Conservation (phyloP, 1,284 basidiomycete genomes). For the Ustilago shanxiensis region DNA sequence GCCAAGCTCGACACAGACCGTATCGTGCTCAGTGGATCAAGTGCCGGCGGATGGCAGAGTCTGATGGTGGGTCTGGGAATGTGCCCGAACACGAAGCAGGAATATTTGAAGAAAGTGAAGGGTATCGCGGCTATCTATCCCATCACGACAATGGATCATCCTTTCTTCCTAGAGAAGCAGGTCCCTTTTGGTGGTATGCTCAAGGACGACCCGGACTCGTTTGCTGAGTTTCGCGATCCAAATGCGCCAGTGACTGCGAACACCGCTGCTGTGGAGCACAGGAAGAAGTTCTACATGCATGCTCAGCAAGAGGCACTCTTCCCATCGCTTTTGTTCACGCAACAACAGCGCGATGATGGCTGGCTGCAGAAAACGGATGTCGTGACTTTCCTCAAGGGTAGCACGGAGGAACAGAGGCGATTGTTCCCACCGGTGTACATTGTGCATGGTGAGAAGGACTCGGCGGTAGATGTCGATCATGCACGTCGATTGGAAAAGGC, state of each 20-base stretch:
- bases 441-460: conserved; percentile 55
- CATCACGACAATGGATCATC: conserved; percentile 51
- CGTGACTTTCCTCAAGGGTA: conserved; percentile 22
- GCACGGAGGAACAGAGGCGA: conserved; percentile 29
- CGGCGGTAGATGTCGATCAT: conserved; percentile 55
- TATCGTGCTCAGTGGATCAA: conserved; percentile 48
- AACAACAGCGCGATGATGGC: conserved; percentile 36
- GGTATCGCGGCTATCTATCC: conserved; percentile 54
- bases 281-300: conserved; percentile 53
- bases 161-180: conserved; percentile 53
- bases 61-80: conserved; percentile 55
- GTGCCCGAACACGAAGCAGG: conserved; percentile 30
- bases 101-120: conserved; percentile 29
- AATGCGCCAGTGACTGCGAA: conserved; percentile 37
- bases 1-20: conserved; percentile 34
- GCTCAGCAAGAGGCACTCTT: conserved; percentile 53
- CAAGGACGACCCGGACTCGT: conserved; percentile 32
- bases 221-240: conserved; percentile 45
- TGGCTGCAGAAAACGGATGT: conserved; percentile 51
- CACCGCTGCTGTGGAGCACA: conserved; percentile 26
- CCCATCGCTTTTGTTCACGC: conserved; percentile 43
- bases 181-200: conserved; percentile 33
- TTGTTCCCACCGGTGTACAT: conserved; percentile 47
- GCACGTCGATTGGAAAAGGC: conserved; percentile 35
- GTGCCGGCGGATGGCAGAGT: conserved; percentile 53